Conservation (phyloP, 73 alveolate species). For the Uronychia binucleata region DNA sequence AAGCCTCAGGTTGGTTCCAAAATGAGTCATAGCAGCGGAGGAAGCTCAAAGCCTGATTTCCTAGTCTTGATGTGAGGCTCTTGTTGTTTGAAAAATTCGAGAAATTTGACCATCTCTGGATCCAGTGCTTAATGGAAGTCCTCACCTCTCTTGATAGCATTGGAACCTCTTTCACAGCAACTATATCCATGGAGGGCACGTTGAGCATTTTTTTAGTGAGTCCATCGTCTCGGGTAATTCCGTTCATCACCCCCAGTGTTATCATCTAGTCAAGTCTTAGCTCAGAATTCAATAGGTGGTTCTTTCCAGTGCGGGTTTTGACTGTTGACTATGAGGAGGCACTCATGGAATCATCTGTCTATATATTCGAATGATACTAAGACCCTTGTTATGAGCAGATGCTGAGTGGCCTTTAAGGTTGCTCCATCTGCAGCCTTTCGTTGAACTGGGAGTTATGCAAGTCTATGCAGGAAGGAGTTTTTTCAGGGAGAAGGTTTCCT, state of each 20-base stretch:
- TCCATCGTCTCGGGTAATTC: neutral
- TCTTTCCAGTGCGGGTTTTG: neutral
- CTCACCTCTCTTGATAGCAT: neutral
- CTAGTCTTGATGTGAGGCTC: neutral
- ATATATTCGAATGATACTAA: neutral
- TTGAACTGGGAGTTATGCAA: neutral
- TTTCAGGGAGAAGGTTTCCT: neutral
- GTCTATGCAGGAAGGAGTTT: neutral
- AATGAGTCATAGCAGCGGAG: neutral
- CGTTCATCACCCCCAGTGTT: neutral
- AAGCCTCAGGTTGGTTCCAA: constrained; percentile 1
- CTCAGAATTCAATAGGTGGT: neutral
- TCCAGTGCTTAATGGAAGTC: neutral
- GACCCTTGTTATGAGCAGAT: neutral
- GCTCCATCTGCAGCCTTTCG: neutral
- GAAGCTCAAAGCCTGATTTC: neutral
- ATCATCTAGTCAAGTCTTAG: neutral
- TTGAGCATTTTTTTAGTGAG: neutral
- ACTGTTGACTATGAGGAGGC: neutral
- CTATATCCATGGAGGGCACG: neutral
- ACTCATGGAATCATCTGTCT: neutral
- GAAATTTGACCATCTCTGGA: neutral
- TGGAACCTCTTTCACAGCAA: neutral
- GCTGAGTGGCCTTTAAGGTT: neutral
- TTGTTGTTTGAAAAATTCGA: neutral